phyloP scores from a whole-genome alignment of 129 eudicot genomes.

The Rutidosis leptorrhynchoides region DNA sequence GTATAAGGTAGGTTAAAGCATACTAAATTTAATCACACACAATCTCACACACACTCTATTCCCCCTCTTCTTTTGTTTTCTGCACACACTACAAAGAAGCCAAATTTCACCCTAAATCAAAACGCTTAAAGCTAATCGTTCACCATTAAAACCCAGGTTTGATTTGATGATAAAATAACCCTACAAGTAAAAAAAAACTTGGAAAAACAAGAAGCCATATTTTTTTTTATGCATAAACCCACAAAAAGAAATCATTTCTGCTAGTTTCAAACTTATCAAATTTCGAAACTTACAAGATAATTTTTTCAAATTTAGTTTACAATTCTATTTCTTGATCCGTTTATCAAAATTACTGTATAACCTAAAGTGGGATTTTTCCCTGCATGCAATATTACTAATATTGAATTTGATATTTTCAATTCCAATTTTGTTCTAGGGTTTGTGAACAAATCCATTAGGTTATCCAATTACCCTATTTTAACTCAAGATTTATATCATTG shows the following conservation, averaged over 20 bases:
- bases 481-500: not conserved
- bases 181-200: not conserved
- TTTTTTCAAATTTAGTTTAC: not conserved
- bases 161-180: constrained; percentile 1
- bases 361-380: constrained; percentile 12
- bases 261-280: not conserved
- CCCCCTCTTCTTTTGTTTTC: constrained; percentile 31
- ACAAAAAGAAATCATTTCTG: constrained; percentile 16
- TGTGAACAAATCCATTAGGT: constrained; percentile 16
- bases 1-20: constrained; percentile 8
- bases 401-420: not conserved
- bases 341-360: not conserved
- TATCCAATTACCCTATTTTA: constrained; percentile 2
- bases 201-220: not conserved
- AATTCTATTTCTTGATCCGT: not conserved
- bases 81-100: constrained; percentile 31
- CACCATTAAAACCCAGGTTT: constrained; percentile 7
- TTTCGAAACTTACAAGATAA: not conserved
- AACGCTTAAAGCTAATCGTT: constrained; percentile 12
- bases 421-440: constrained; percentile 27
- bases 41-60: constrained; percentile 24
- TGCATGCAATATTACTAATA: constrained; percentile 40
- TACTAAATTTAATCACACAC: constrained; percentile 23
- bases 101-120: constrained; percentile 33
- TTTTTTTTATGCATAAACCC: constrained; percentile 17